Percentiles rank a stretch among this genome's conserved stretches.
Evolutionary conservation across 306 rosid species (phyloP).

Genomic region (Vigna mungo): DNA sequence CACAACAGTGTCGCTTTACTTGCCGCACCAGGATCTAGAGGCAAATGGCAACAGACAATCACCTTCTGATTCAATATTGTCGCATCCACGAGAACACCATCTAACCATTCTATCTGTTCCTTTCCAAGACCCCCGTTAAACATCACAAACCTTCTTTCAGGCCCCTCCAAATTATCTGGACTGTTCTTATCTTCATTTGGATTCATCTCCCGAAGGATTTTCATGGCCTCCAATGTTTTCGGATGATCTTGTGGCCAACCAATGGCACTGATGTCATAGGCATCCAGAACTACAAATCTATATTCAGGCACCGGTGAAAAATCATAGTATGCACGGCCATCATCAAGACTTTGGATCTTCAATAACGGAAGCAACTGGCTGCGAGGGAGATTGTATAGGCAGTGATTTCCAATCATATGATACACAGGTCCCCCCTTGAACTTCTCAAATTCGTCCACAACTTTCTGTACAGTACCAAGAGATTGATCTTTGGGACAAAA

Average conservation of each 20-base stretch:
- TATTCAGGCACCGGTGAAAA: slow-evolving; percentile 77
- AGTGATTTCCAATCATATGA: slow-evolving; percentile 94
- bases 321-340: slow-evolving; percentile 73
- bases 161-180: slow-evolving; percentile 68
- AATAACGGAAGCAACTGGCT: slow-evolving; percentile 72
- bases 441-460: slow-evolving; percentile 64
- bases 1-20: slow-evolving; percentile 64
- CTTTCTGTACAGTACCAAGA: slow-evolving; percentile 59
- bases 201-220: slow-evolving; percentile 69
- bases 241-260: slow-evolving; percentile 93
- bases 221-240: slow-evolving; percentile 62
- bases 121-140: slow-evolving; percentile 92
- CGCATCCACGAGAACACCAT: slow-evolving; percentile 72
- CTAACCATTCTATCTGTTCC: slow-evolving; percentile 88
- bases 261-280: slow-evolving; percentile 81
- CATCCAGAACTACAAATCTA: slow-evolving; percentile 86
- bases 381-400: slow-evolving; percentile 95
- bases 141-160: slow-evolving; percentile 84
- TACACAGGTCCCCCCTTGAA: slow-evolving; percentile 79
- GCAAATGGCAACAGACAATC: slow-evolving; percentile 80
- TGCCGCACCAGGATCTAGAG: slow-evolving; percentile 77
- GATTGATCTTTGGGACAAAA: slow-evolving; percentile 83
- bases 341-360: slow-evolving; percentile 63
- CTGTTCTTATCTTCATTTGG: slow-evolving; percentile 87
- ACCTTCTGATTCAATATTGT: slow-evolving; percentile 73